Conservation (phyloP, 371 early-diverging fungal genomes). For the Mortierella sp. region DNA sequence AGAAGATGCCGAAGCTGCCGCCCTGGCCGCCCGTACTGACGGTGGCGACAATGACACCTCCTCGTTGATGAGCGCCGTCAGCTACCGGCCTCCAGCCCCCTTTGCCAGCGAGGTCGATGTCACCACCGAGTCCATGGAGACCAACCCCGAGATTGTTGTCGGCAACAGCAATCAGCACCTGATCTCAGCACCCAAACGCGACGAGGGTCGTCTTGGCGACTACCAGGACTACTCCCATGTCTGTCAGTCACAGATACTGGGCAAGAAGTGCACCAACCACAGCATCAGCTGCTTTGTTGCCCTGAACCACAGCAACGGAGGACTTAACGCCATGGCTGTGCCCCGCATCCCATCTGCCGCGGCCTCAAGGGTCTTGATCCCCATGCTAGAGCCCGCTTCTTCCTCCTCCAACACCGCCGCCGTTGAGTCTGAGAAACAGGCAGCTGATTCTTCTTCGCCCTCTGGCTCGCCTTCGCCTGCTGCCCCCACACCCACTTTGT, state of each 20-base stretch:
- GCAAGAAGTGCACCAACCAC: constrained; percentile 48
- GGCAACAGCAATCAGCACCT: constrained; percentile 22
- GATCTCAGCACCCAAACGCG: constrained; percentile 48
- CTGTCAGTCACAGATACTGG: constrained; percentile 44
- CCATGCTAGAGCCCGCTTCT: background rate
- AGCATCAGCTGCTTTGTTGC: constrained; percentile 54
- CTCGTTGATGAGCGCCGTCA: constrained; percentile 36
- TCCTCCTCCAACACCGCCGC: background rate
- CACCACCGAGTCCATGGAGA: constrained; percentile 36
- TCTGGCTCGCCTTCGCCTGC: background rate
- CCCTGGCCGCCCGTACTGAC: background rate
- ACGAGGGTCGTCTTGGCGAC: constrained; percentile 23
- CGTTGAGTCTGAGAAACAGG: background rate
- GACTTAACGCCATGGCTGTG: constrained; percentile 24
- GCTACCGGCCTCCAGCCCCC: constrained; percentile 51
- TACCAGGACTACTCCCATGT: constrained; percentile 52
- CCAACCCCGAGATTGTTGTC: constrained; percentile 19
- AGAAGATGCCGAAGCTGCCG: constrained; percentile 28
- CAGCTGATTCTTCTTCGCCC: background rate
- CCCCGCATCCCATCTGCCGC: constrained; percentile 13
- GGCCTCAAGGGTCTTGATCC: background rate
- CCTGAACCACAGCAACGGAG: constrained; percentile 46
- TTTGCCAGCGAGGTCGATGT: constrained; percentile 48
- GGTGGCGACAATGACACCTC: constrained; percentile 19
- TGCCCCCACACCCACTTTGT: background rate